A percentile compares a stretch with the other conserved stretches of the same genome.
phyloP scores from a whole-genome alignment of 805 yeast genomes.

The Wickerhamiella allomyrinae region DNA sequence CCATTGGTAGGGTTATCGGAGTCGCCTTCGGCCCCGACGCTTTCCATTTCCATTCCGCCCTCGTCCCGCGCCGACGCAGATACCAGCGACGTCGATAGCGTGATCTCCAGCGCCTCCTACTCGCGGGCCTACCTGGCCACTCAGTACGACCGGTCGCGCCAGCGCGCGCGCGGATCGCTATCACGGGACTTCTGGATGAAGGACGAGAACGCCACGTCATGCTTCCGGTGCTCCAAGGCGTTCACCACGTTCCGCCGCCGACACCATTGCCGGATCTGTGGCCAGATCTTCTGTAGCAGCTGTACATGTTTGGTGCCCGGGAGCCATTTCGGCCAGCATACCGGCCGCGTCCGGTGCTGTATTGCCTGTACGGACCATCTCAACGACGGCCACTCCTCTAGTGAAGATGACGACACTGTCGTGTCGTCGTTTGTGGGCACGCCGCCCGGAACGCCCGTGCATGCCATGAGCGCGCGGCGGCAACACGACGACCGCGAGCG shows the following conservation, averaged over 20 bases:
- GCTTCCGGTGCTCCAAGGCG: conserved; percentile 65
- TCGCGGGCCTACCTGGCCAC: conserved; percentile 18
- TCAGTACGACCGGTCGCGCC: conserved; percentile 15
- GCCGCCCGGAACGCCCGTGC: not conserved
- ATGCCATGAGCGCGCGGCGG: not conserved
- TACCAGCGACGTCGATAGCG: conserved; percentile 13
- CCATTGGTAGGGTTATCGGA: not conserved
- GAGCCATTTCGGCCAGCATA: conserved; percentile 38
- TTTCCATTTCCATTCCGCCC: not conserved
- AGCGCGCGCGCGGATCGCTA: conserved; percentile 22
- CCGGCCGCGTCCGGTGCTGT: conserved; percentile 30
- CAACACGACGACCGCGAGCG: not conserved
- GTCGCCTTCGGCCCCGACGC: not conserved
- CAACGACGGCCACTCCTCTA: conserved; percentile 7
- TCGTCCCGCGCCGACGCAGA: not conserved
- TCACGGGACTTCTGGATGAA: conserved; percentile 90
- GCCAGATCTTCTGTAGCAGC: conserved; percentile 78
- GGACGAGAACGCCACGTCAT: conserved; percentile 80
- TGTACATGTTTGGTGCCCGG: conserved; percentile 68
- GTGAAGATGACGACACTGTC: conserved; percentile 30
- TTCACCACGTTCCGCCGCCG: conserved; percentile 70
- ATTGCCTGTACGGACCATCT: conserved; percentile 15
- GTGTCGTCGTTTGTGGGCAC: not conserved
- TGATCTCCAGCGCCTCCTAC: conserved; percentile 14
- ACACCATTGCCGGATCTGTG: conserved; percentile 93